Percentiles rank a stretch among this genome's conserved stretches.
phyloP scores from a whole-genome alignment of 2,329 filamentous ascomycete genomes.

The Didymella pomorum region DNA sequence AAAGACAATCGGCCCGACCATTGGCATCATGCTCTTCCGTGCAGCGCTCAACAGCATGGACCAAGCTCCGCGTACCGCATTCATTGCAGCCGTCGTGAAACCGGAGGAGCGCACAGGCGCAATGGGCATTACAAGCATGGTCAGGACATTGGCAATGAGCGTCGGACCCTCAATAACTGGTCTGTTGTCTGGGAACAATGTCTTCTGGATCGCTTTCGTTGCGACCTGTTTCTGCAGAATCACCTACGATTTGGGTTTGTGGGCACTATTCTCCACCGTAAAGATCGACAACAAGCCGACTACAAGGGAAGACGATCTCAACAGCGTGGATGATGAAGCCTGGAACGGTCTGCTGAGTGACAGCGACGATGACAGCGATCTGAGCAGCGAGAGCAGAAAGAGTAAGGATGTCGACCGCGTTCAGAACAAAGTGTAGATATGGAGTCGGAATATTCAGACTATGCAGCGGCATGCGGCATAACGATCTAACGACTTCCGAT shows the following conservation, averaged over 20 bases:
- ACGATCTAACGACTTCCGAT: background rate
- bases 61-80: slow-evolving; percentile 70
- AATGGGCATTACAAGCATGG: slow-evolving; percentile 72
- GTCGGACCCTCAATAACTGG: slow-evolving; percentile 51
- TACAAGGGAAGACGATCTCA: slow-evolving; percentile 28
- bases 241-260: slow-evolving; percentile 50
- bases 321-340: slow-evolving; percentile 38
- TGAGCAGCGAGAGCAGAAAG: slow-evolving; percentile 28
- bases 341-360: slow-evolving; percentile 45
- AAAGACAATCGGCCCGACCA: slow-evolving; percentile 59
- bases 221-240: slow-evolving; percentile 47
- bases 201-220: slow-evolving; percentile 52
- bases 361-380: slow-evolving; percentile 36
- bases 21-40: slow-evolving; percentile 65
- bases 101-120: slow-evolving; percentile 72
- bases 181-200: slow-evolving; percentile 42
- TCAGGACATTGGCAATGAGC: slow-evolving; percentile 67
- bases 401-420: slow-evolving; percentile 36
- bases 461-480: background rate
- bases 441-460: background rate
- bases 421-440: slow-evolving; percentile 3
- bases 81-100: slow-evolving; percentile 72
- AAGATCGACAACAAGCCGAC: slow-evolving; percentile 35
- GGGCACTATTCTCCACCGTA: slow-evolving; percentile 50
- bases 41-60: slow-evolving; percentile 74